phyloP scores from a whole-genome alignment of 257 asterid genomes.

The Paraleonurus japonicus region DNA sequence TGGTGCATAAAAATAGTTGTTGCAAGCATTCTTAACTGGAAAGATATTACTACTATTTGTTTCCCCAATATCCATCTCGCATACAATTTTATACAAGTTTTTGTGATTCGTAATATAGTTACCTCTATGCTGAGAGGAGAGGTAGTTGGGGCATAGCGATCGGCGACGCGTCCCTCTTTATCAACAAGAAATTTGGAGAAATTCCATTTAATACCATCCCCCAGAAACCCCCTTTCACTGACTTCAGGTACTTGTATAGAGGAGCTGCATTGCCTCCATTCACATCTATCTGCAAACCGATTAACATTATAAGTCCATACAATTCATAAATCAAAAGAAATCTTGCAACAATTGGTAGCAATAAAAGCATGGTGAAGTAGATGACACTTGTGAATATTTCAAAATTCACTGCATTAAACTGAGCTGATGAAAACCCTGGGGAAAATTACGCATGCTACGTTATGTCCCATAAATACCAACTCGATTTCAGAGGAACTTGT shows the following conservation, averaged over 20 bases:
- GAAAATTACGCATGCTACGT: no score
- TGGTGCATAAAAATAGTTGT: no score
- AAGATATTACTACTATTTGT: no score
- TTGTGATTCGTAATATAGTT: neutral
- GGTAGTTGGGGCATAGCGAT: conserved; percentile 93
- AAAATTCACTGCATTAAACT: no score
- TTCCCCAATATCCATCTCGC: no score
- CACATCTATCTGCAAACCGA: conserved; percentile 58
- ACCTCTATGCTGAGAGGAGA: conserved; percentile 94
- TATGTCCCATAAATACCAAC: no score
- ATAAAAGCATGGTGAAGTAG: neutral
- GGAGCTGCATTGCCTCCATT: conserved; percentile 82
- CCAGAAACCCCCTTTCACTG: conserved; percentile 82
- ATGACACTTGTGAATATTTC: no score
- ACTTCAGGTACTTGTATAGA: conserved; percentile 66
- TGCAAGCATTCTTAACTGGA: no score
- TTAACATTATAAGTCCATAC: neutral
- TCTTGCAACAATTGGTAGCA: neutral
- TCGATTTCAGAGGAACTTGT: neutral
- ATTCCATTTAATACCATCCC: conserved; percentile 84
- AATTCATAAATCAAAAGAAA: neutral
- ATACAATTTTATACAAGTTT: no score
- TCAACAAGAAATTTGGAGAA: conserved; percentile 84
- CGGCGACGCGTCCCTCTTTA: conserved; percentile 75
- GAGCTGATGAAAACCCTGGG: no score